These are phyloP conservation scores for Brasilioporus rufonigricans DNA, from an alignment of 768 basidiomycete species.

Conservation along the genomic window DNA sequence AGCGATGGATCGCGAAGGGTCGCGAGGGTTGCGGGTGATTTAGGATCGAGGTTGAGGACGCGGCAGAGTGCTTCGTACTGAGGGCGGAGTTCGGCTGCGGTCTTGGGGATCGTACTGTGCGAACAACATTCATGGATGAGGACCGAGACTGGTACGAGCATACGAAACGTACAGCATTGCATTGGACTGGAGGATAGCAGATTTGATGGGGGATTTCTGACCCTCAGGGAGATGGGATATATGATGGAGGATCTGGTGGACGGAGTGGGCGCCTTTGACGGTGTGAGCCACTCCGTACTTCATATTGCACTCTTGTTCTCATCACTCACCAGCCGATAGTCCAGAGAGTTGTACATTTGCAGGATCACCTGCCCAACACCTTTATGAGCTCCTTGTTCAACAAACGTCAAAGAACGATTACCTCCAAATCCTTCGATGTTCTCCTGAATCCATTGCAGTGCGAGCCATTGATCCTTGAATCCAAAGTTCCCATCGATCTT, in stretches of 20 bases:
- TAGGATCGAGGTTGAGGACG: constrained; percentile 56
- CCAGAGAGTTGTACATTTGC: constrained; percentile 43
- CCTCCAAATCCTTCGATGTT: constrained; percentile 75
- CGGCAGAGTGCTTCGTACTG: constrained; percentile 65
- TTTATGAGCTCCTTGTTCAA: not conserved
- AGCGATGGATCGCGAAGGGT: constrained; percentile 47
- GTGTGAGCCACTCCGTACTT: not conserved
- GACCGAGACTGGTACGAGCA: not conserved
- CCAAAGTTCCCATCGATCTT: constrained; percentile 69
- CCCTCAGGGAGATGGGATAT: constrained; percentile 60
- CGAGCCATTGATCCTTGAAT: constrained; percentile 84
- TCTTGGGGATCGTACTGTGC: constrained; percentile 52
- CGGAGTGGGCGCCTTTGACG: constrained; percentile 67
- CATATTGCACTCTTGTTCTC: not conserved
- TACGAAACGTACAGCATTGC: constrained; percentile 55
- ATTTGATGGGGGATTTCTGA: constrained; percentile 58
- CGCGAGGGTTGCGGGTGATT: constrained; percentile 45
- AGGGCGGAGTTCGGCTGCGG: constrained; percentile 50
- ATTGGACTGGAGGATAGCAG: constrained; percentile 71
- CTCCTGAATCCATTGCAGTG: constrained; percentile 68
- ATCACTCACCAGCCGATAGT: not conserved
- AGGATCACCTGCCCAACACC: constrained; percentile 55
- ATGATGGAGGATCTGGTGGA: constrained; percentile 72
- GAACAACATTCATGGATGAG: not conserved
- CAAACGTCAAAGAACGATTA: constrained; percentile 12